These are phyloP conservation scores for Colletotrichum cuscutae DNA, from an alignment of 2,329 filamentous ascomycete genomes.

Conservation along the genomic window DNA sequence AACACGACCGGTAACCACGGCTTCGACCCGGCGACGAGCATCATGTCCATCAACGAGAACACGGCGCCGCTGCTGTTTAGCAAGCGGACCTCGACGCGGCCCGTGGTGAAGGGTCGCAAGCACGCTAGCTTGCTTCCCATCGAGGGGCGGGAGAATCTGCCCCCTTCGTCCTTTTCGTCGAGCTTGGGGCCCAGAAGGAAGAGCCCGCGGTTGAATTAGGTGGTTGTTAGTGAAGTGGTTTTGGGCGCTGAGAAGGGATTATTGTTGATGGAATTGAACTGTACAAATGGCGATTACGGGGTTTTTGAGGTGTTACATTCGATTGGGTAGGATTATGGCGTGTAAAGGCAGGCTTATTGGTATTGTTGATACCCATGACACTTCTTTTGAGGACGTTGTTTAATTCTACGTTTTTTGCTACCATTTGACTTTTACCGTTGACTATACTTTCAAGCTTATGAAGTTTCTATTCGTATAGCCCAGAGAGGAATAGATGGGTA, in stretches of 20 bases:
- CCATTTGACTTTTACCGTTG: neutral
- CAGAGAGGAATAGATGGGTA: too few relatives aligned
- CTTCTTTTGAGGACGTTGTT: constrained; percentile 3
- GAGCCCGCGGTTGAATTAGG: constrained; percentile 60
- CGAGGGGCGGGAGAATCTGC: constrained; percentile 64
- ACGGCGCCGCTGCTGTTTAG: constrained; percentile 54
- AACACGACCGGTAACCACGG: constrained; percentile 50
- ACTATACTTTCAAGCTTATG: neutral
- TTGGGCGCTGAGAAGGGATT: neutral
- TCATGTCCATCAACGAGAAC: constrained; percentile 53
- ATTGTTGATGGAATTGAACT: constrained; percentile 1
- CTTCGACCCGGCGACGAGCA: constrained; percentile 57
- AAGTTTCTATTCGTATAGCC: neutral
- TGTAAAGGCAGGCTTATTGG: constrained; percentile 31
- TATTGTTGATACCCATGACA: constrained; percentile 35
- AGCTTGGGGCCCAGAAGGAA: constrained; percentile 60
- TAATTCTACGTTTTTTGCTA: neutral
- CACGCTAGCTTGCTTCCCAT: constrained; percentile 44
- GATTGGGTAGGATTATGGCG: constrained; percentile 1
- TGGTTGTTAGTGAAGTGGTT: neutral
- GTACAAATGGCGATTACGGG: constrained; percentile 11
- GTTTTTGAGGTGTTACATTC: neutral
- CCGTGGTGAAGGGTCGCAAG: constrained; percentile 47
- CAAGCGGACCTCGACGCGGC: constrained; percentile 54
- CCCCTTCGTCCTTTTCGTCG: constrained; percentile 55